A percentile compares a stretch with the other conserved stretches of the same genome.
Conservation (phyloP, 495 filamentous ascomycete species). For the Talaromyces adpressus region DNA sequence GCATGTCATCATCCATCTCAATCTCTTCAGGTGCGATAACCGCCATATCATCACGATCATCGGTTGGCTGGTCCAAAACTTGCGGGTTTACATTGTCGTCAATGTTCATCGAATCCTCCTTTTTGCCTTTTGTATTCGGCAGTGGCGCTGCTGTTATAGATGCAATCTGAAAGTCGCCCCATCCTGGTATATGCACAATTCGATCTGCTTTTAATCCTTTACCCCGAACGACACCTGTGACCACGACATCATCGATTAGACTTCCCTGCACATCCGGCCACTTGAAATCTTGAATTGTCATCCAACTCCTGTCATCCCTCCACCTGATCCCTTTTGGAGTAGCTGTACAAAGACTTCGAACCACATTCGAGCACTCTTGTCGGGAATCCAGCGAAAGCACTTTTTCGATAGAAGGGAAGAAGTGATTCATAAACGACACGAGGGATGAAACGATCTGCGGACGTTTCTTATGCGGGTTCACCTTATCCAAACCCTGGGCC, state of each 20-base stretch:
- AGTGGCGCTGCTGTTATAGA: conserved; percentile 72
- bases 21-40: conserved; percentile 79
- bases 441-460: conserved; percentile 70
- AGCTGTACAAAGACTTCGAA: conserved; percentile 82
- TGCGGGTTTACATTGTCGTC: conserved; percentile 47
- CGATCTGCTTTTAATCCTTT: conserved; percentile 83
- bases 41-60: conserved; percentile 73
- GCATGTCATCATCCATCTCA: conserved; percentile 63
- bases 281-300: conserved; percentile 76
- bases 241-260: conserved; percentile 47
- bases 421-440: conserved; percentile 85
- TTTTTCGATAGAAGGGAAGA: conserved; percentile 84
- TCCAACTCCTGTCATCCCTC: conserved; percentile 92
- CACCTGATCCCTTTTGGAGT: conserved; percentile 87
- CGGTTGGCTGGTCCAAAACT: conserved; percentile 59
- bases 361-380: conserved; percentile 83
- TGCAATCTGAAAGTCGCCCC: conserved; percentile 91
- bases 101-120: conserved; percentile 61
- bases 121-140: conserved; percentile 43
- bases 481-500: conserved; percentile 68
- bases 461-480: conserved; percentile 72
- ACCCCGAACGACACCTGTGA: conserved; percentile 86
- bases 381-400: conserved; percentile 75
- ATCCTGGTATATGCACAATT: conserved; percentile 84
- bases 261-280: conserved; percentile 50